These are phyloP conservation scores for Secale cereale DNA, from an alignment of 176 grass and related monocot genomes.

Conservation along the genomic window DNA sequence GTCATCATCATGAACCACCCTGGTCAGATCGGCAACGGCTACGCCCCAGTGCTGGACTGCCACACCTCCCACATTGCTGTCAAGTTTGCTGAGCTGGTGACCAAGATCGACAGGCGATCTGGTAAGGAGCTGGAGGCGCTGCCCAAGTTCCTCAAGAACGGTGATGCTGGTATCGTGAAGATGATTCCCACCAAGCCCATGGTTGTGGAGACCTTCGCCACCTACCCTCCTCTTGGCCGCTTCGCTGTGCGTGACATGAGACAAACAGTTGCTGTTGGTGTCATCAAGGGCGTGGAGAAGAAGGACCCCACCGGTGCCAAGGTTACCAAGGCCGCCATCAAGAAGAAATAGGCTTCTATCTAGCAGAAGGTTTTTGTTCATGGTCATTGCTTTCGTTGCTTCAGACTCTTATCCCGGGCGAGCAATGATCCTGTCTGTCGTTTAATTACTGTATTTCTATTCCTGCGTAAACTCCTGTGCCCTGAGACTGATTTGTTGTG, in stretches of 20 bases:
- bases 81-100: constrained; percentile 26
- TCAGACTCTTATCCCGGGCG: background rate
- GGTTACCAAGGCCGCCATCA: constrained; percentile 59
- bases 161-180: constrained; percentile 23
- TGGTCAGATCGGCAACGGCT: constrained; percentile 32
- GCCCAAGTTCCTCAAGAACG: constrained; percentile 37
- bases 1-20: constrained; percentile 37
- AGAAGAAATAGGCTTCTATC: constrained; percentile 54
- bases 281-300: constrained; percentile 29
- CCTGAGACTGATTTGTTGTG: background rate
- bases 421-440: background rate
- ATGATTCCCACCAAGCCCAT: constrained; percentile 42
- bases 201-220: constrained; percentile 22
- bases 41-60: constrained; percentile 28
- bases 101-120: constrained; percentile 25
- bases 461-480: background rate
- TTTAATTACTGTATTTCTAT: background rate
- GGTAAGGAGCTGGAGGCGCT: constrained; percentile 32
- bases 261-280: constrained; percentile 32
- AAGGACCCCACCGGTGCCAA: constrained; percentile 18
- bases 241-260: constrained; percentile 19
- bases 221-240: constrained; percentile 13
- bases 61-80: constrained; percentile 33
- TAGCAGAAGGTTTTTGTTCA: background rate
- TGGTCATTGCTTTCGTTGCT: background rate